A percentile compares a stretch with the other conserved stretches of the same genome.
These are phyloP conservation scores for Colletotrichum magnum DNA, from an alignment of 2,329 filamentous ascomycete genomes.

Conservation along the genomic window DNA sequence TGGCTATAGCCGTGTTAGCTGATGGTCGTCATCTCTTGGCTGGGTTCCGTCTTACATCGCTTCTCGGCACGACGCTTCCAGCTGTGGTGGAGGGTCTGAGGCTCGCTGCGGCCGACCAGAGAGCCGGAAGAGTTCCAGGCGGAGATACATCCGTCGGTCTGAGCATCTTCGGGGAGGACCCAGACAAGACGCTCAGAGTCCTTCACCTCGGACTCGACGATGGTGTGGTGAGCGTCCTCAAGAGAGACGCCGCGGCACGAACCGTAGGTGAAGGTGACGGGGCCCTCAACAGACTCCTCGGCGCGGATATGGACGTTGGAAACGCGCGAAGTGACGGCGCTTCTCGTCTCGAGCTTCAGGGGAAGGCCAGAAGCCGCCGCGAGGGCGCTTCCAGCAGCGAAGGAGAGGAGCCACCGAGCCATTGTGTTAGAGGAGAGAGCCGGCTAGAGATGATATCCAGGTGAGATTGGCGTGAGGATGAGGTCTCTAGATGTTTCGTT, in stretches of 20 bases:
- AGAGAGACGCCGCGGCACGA: conserved; percentile 40
- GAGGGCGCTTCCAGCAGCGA: conserved; percentile 36
- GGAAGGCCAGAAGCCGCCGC: conserved; percentile 44
- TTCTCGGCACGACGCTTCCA: conserved; percentile 44
- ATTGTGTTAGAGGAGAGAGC: conserved; percentile 22
- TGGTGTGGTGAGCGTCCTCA: conserved; percentile 42
- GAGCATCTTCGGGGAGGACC: conserved; percentile 44
- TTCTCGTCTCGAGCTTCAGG: conserved; percentile 52
- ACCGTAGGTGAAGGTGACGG: conserved; percentile 45
- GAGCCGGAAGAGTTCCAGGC: conserved; percentile 52
- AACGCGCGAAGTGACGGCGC: conserved; percentile 50
- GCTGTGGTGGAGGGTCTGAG: conserved; percentile 48
- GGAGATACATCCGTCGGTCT: conserved; percentile 54
- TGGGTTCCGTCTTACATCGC: conserved; percentile 35
- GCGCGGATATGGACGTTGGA: conserved; percentile 49
- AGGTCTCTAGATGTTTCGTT: conserved; percentile 7
- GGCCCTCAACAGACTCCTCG: conserved; percentile 39
- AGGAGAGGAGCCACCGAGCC: conserved; percentile 39
- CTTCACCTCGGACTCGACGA: conserved; percentile 39
- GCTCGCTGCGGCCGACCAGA: conserved; percentile 53
- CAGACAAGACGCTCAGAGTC: conserved; percentile 45
- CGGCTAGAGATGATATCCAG: conserved; percentile 11
- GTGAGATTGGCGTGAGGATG: conserved; percentile 25
- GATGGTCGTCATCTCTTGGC: conserved; percentile 6
- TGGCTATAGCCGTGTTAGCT: conserved; percentile 46